Evolutionary conservation across 2,329 filamentous ascomycete species (phyloP).

Genomic region (Aureobasidium sp.): DNA sequence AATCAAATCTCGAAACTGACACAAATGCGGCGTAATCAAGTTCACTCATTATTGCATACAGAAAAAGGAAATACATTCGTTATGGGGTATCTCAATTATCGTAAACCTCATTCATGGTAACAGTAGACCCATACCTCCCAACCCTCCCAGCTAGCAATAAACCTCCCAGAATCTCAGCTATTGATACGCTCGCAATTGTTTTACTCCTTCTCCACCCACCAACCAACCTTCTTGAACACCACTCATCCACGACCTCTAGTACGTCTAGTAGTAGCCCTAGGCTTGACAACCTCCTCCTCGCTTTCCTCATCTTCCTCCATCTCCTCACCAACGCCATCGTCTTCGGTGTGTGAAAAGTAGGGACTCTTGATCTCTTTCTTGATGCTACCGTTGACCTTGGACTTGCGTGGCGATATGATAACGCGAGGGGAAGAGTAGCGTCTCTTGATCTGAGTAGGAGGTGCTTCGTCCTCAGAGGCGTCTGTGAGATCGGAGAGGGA

Average conservation of each 20-base stretch:
- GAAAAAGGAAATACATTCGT: not conserved
- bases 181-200: too few relatives aligned
- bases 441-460: not conserved
- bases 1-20: too few relatives aligned
- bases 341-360: constrained; percentile 19
- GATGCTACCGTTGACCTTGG: not conserved
- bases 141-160: not conserved
- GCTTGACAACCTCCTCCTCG: constrained; percentile 22
- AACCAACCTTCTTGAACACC: too few relatives aligned
- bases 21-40: too few relatives aligned
- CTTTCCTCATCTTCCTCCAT: constrained; percentile 16
- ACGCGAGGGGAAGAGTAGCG: constrained; percentile 18
- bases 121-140: too few relatives aligned
- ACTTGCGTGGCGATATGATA: constrained; percentile 18
- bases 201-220: too few relatives aligned
- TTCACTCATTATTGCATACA: too few relatives aligned
- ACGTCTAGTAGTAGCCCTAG: constrained; percentile 22
- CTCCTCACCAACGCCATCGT: constrained; percentile 13
- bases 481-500: not conserved
- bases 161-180: too few relatives aligned
- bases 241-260: constrained; percentile 16
- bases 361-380: constrained; percentile 19
- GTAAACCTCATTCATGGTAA: not conserved
- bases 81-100: not conserved
- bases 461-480: not conserved